Conservation (phyloP, 208 protist genomes). For the Trypanosomatidae sp. region DNA sequence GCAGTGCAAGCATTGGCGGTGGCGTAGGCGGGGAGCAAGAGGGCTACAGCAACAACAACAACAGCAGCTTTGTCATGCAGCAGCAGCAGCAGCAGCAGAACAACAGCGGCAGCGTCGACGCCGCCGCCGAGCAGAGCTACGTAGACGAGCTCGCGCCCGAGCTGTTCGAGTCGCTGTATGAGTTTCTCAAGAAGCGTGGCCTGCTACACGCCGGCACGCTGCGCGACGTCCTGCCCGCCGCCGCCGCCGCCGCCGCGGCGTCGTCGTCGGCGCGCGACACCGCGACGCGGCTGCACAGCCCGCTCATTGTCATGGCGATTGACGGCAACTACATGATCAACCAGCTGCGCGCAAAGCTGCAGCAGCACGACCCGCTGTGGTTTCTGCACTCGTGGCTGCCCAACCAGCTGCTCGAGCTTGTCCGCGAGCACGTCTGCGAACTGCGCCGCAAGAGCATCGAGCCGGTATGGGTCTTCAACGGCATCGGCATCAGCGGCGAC, state of each 20-base stretch:
- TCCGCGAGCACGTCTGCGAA: constrained; percentile 43
- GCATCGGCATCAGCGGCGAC: constrained; percentile 68
- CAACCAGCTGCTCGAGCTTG: constrained; percentile 40
- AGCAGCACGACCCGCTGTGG: constrained; percentile 54
- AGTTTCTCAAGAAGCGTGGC: constrained; percentile 39
- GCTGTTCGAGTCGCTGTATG: constrained; percentile 20
- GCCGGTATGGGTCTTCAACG: constrained; percentile 76
- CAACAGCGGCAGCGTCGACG: no score
- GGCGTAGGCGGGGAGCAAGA: no score
- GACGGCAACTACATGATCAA: constrained; percentile 72
- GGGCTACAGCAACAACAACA: no score
- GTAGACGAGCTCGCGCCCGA: no score
- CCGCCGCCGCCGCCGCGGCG: constrained; percentile 23
- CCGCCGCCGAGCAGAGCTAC: no score
- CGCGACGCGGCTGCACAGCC: constrained; percentile 5
- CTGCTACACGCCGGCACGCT: constrained; percentile 32
- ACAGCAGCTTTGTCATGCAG: no score
- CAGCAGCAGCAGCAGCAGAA: no score
- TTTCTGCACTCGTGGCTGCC: constrained; percentile 70
- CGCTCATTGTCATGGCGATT: constrained; percentile 43
- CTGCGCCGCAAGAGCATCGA: constrained; percentile 52
- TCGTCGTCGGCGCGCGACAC: no score
- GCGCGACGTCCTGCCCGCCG: constrained; percentile 22
- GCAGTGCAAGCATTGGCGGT: no score
- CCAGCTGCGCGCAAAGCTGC: constrained; percentile 40